Evolutionary conservation across 1,284 basidiomycete species (phyloP), one percentile per base, ranked within the genome.

Genomic region (Sanghuangporus baumii): DNA sequence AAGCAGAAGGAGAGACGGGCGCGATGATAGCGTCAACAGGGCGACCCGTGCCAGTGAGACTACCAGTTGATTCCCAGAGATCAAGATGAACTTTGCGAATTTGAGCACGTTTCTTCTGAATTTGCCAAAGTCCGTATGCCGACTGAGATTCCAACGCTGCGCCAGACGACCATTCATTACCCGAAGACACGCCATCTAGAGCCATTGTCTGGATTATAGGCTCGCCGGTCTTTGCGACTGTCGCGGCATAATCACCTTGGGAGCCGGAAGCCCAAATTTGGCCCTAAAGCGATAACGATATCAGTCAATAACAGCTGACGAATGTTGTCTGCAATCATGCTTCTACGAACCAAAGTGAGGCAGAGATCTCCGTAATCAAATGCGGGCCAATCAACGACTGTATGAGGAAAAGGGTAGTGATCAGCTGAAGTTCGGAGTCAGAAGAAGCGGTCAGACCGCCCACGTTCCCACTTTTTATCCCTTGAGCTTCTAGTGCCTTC

Each of bases 11-110:
- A 4, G 81, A 81, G 0, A 77, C 77, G 20, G 86, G 86, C 14
- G 75, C 74, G 41, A 90, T 82, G 54, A 90, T 79, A 0, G 84
- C 85, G 65, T 89, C 86, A 23, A 88, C 76, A 1, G 86, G 84
- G 7, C 87, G 75, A 0, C 84, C 84, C 0, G 86, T 88, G 1
- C 79, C 80, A 0, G 85, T 88, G 12, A 67, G 60, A 0, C 64
- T 66, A 9, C 66, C 67, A 0, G 84, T 86, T 3, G 74, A 75
- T 59, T 83, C 76, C 87, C 87, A 89, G 59, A 81, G 77, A 57
- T 82, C 78, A 23, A 87, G 73, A 66, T 86, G 80, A 36, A 72
- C 74, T 66, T 81, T 76, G 20, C 84, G 75, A 14, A 84, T 57
- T 38, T 75, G 74, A 2, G 70, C 73, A 65, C 75, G 81, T 57